Base-by-base conservation (phyloP, 2,329 filamentous ascomycete genomes). In the Ascochyta rabiei region DNA sequence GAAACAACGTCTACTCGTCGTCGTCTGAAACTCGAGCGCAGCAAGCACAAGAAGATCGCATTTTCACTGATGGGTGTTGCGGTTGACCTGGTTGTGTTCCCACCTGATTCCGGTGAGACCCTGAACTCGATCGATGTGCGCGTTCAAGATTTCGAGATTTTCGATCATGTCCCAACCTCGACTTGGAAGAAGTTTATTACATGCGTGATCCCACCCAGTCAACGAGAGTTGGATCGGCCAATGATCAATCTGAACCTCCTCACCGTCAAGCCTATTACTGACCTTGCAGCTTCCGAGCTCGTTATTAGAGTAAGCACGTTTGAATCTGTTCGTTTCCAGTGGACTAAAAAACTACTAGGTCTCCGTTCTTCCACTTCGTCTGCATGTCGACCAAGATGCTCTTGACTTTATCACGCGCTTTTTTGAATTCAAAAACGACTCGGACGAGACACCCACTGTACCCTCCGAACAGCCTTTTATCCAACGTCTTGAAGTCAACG, bases 141-240 rank as follows among this genome's bases (percentile, higher is more conserved):
- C 8, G 81, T 99, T 10, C 84, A 86, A 34, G 89, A 95, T 53
- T 80, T 99, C 12, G 93, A 96, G 63, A 87, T 99, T 15, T 96
- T 95, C 59, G 95, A 99, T 73, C 91, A 97, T 69, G 84, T 99
- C 2, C 91, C 92, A 1, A 93, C 91, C 0, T 99, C 95, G 3
- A 97, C 93, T 0, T 99, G 96, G 96, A 96, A 90, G 75, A 99
- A 97, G 73, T 99, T 99, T 76, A 88, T 91, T 13, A 98, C 93
- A 0, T 97, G 96, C 67, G 90, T 96, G 78, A 86, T 90, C 55
- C 91, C 96, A 70, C 88, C 88, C 10, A 90, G 90, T n/a, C 87
- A 91, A 68, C 86, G 93, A 43, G 91, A 98, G 76, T 89, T 90
- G 75, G 89, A 88, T 16, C 89, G 89, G 13, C 91, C 87, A 67